A percentile compares a stretch with the other conserved stretches of the same genome.
Conservation (phyloP, 495 filamentous ascomycete species). For the Beverwykella pulmonaria region DNA sequence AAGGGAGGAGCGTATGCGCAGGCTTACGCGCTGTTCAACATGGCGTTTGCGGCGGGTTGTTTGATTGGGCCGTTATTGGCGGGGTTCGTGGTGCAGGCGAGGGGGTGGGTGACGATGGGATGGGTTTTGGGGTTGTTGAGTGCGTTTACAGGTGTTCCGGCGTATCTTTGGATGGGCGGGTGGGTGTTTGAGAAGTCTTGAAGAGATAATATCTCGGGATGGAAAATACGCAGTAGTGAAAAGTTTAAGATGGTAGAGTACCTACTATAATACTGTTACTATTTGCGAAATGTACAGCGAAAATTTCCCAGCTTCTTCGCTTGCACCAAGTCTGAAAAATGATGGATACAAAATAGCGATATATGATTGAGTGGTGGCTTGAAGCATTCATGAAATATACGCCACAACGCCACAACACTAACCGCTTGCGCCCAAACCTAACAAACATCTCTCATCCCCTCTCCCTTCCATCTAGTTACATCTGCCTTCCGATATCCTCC, state of each 20-base stretch:
- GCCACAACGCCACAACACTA: background rate
- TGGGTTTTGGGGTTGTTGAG: conserved; percentile 46
- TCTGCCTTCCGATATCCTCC: background rate
- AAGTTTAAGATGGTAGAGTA: too few relatives aligned
- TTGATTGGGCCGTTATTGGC: conserved; percentile 48
- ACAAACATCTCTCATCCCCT: background rate
- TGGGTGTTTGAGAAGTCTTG: conserved; percentile 31
- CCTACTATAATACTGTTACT: too few relatives aligned
- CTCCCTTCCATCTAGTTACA: background rate
- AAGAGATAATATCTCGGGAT: background rate
- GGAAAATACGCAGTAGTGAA: background rate
- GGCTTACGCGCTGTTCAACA: conserved; percentile 56
- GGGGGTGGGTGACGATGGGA: conserved; percentile 47
- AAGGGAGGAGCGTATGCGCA: conserved; percentile 60
- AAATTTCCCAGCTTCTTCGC: too few relatives aligned
- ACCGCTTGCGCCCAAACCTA: too few relatives aligned
- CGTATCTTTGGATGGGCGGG: conserved; percentile 45
- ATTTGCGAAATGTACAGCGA: too few relatives aligned
- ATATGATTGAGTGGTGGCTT: too few relatives aligned
- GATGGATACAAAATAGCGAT: too few relatives aligned
- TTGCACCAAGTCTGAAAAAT: too few relatives aligned
- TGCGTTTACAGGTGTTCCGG: conserved; percentile 42
- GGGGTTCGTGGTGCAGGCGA: conserved; percentile 42
- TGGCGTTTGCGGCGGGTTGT: conserved; percentile 48
- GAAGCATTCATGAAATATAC: too few relatives aligned